Evolutionary conservation across 2,329 filamentous ascomycete species (phyloP).

Genomic region (Cryphonectria japonica): DNA sequence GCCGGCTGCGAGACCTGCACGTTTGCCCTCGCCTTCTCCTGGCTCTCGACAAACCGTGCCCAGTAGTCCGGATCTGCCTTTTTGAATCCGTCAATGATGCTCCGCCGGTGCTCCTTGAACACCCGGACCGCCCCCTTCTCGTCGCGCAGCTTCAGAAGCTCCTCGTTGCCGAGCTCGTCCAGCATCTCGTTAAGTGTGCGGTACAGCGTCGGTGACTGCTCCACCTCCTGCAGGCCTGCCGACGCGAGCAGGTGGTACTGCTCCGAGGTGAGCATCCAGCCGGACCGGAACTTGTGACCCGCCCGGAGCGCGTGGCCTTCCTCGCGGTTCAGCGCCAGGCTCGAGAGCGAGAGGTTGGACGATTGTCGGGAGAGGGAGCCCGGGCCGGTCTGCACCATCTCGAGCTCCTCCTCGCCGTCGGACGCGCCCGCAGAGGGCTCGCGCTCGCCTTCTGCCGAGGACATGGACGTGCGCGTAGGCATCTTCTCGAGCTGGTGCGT

Average conservation of each 20-base stretch:
- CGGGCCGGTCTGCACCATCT: slow-evolving; percentile 10
- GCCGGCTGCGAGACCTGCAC: slow-evolving; percentile 40
- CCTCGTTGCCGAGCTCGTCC: slow-evolving; percentile 64
- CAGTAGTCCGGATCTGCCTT: slow-evolving; percentile 70
- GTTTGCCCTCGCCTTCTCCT: slow-evolving; percentile 62
- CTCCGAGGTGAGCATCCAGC: slow-evolving; percentile 53
- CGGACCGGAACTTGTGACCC: slow-evolving; percentile 60
- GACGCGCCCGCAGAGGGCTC: slow-evolving; percentile 46
- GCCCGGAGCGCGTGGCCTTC: slow-evolving; percentile 60
- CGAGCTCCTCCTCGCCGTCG: slow-evolving; percentile 54
- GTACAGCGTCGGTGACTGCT: slow-evolving; percentile 53
- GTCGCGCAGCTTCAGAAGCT: slow-evolving; percentile 56
- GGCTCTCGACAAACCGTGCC: slow-evolving; percentile 64
- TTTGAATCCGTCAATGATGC: slow-evolving; percentile 54
- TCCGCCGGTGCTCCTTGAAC: slow-evolving; percentile 61
- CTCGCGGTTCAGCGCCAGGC: slow-evolving; percentile 58
- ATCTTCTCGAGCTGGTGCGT: slow-evolving; percentile 33
- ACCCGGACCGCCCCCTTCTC: slow-evolving; percentile 63
- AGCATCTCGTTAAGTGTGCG: slow-evolving; percentile 64
- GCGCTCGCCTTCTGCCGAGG: slow-evolving; percentile 41
- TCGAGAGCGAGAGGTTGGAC: slow-evolving; percentile 54
- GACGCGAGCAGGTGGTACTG: slow-evolving; percentile 52
- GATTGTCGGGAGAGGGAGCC: slow-evolving; percentile 54
- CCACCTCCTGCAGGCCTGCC: slow-evolving; percentile 51
- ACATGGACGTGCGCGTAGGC: slow-evolving; percentile 35